Evolutionary conservation across 805 yeast species (phyloP).

Genomic region (Nakazawaea sp.): DNA sequence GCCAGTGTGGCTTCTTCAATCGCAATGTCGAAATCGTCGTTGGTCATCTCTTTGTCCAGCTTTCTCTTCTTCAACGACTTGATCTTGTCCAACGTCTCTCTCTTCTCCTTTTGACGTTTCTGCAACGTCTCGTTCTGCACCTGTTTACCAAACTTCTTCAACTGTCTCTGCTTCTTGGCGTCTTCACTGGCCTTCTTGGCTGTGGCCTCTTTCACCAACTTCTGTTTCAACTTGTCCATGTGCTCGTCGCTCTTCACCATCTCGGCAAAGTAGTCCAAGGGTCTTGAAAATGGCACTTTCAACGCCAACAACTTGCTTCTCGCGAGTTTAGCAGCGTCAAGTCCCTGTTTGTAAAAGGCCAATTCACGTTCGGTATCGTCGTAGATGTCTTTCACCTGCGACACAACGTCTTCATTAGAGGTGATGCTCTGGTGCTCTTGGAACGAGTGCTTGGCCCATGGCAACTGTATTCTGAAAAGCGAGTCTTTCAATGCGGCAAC

Average conservation of each 20-base stretch:
- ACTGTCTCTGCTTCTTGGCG: conserved; percentile 87
- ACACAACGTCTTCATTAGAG: conserved; percentile 52
- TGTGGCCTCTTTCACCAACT: conserved; percentile 66
- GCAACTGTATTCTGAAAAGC: conserved; percentile 58
- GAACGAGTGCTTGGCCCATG: conserved; percentile 63
- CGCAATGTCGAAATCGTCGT: conserved; percentile 82
- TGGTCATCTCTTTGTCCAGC: conserved; percentile 62
- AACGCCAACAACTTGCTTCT: conserved; percentile 58
- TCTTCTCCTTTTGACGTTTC: conserved; percentile 89
- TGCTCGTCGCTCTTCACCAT: conserved; percentile 98
- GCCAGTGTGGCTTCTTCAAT: conserved; percentile 83
- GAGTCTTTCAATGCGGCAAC: conserved; percentile 72
- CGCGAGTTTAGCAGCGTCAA: conserved; percentile 73
- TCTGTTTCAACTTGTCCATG: conserved; percentile 87
- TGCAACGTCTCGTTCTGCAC: conserved; percentile 91
- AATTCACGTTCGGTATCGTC: conserved; percentile 96
- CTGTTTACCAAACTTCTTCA: conserved; percentile 96
- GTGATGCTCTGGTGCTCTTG: conserved; percentile 77
- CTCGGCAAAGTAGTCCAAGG: conserved; percentile 94
- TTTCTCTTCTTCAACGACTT: conserved; percentile 88
- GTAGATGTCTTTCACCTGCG: conserved; percentile 75
- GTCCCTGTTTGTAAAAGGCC: conserved; percentile 91
- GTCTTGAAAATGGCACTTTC: conserved; percentile 85
- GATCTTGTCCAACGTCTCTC: conserved; percentile 82
- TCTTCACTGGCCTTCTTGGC: conserved; percentile 89